phyloP scores from a whole-genome alignment of 208 protist genomes.

The Trypanosoma melophagium region DNA sequence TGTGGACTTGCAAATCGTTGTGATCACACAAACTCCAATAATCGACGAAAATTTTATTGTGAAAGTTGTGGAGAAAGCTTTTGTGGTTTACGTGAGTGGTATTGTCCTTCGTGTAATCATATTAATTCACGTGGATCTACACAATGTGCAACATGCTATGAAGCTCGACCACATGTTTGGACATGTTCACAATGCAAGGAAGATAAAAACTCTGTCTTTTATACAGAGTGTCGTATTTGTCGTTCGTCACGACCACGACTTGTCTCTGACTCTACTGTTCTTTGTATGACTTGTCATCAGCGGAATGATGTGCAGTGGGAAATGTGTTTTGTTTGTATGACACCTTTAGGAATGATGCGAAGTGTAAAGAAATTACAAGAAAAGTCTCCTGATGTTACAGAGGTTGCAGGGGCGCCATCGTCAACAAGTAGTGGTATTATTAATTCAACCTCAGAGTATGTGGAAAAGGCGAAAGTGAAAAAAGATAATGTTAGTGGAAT shows the following conservation, averaged over 20 bases:
- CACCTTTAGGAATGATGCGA: conserved; percentile 40
- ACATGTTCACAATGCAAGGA: conserved; percentile 46
- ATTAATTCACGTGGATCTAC: conserved; percentile 58
- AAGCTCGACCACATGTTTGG: conserved; percentile 50
- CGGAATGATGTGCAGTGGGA: conserved; percentile 83
- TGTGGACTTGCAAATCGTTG: conserved; percentile 39
- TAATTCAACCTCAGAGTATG: too few species aligned
- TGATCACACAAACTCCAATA: conserved; percentile 2
- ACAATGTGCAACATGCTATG: conserved; percentile 69
- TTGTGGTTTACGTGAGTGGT: conserved; percentile 64
- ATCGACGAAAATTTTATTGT: conserved; percentile 64
- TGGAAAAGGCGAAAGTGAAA: too few species aligned
- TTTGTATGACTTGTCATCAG: conserved; percentile 45
- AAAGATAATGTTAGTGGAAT: not conserved
- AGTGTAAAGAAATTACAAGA: conserved; percentile 23
- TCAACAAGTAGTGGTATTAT: not conserved
- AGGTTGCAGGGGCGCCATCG: not conserved
- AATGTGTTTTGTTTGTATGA: conserved; percentile 56
- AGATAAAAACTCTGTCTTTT: conserved; percentile 44
- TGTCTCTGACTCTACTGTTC: conserved; percentile 42
- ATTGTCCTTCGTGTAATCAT: conserved; percentile 59
- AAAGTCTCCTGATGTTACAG: not conserved
- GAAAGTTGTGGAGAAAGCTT: conserved; percentile 45
- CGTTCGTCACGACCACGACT: conserved; percentile 23
- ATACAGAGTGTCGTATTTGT: conserved; percentile 49